phyloP scores from a whole-genome alignment of 441 rosid genomes.

The Erysimum pusillum region DNA sequence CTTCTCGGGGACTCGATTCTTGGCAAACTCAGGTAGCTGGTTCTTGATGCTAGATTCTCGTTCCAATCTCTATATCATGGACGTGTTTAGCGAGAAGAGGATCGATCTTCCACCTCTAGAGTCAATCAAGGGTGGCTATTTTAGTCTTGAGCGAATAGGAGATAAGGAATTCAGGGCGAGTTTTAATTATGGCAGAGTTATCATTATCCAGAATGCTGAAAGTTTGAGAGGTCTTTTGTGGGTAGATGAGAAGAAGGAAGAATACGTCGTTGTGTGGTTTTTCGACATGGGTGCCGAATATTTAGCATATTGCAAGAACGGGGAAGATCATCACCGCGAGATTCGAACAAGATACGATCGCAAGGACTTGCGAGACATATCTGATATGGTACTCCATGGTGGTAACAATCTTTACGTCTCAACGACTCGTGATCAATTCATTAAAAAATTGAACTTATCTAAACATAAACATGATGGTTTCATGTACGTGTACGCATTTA shows the following conservation, averaged over 20 bases:
- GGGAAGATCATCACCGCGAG: not conserved
- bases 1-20: not conserved
- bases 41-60: not conserved
- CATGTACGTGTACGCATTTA: not conserved
- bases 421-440: too few relatives aligned
- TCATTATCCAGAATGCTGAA: not conserved
- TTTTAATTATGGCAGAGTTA: not conserved
- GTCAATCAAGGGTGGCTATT: not conserved
- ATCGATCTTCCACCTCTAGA: constrained; percentile 30
- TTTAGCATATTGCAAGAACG: not conserved
- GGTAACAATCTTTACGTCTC: not conserved
- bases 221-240: constrained; percentile 10
- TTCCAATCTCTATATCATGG: not conserved
- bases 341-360: not conserved
- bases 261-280: not conserved
- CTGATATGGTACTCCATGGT: not conserved
- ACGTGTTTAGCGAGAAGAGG: not conserved
- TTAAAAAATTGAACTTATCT: too few relatives aligned
- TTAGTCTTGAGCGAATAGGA: not conserved
- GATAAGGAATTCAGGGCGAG: too few relatives aligned
- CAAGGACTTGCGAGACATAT: too few relatives aligned
- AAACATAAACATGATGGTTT: not conserved
- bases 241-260: constrained; percentile 5
- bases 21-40: not conserved
- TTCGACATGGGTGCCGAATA: not conserved